Conservation (phyloP, 306 rosid species). For the Notholithocarpus densiflorus region DNA sequence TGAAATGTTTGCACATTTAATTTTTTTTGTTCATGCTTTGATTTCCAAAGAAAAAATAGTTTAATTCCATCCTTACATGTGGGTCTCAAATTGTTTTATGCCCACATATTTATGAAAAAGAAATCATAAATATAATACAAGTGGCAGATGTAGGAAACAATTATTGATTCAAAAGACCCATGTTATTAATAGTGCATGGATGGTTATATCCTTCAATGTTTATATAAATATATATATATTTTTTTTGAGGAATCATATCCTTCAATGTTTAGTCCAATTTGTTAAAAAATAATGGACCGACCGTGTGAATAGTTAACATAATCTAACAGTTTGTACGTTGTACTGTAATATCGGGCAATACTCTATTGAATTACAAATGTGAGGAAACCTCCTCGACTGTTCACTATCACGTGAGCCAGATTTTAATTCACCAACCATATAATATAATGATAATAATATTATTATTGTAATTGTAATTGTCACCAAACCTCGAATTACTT, state of each 20-base stretch:
- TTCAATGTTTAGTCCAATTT: not conserved
- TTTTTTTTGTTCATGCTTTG: too few species aligned
- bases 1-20: too few species aligned
- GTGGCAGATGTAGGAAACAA: too few species aligned
- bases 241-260: not conserved
- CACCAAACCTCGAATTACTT: not conserved
- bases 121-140: too few species aligned
- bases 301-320: not conserved
- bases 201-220: not conserved
- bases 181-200: too few species aligned
- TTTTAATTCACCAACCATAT: conserved; percentile 9
- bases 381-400: conserved; percentile 27
- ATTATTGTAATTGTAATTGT: too few species aligned
- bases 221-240: not conserved
- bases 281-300: conserved; percentile 16
- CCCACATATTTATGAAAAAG: too few species aligned
- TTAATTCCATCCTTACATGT: too few species aligned
- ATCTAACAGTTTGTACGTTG: not conserved
- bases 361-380: not conserved
- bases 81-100: too few species aligned
- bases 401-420: conserved; percentile 32
- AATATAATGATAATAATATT: not conserved
- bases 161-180: too few species aligned
- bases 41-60: too few species aligned
- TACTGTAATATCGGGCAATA: too few species aligned